Evolutionary conservation across 2,329 filamentous ascomycete species (phyloP).

Genomic region (Geoglossum cookeanum): DNA sequence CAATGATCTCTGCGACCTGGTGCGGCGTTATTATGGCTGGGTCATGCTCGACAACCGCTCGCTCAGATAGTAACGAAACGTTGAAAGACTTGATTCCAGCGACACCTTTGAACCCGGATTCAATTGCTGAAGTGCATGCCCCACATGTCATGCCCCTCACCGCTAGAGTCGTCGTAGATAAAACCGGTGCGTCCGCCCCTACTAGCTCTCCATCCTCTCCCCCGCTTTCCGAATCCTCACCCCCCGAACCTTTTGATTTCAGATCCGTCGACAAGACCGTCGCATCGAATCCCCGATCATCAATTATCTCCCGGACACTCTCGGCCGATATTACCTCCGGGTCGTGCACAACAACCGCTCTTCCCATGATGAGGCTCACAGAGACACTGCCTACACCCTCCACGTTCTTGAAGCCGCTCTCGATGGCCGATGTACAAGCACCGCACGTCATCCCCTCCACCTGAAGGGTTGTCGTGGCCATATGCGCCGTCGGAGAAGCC

Average conservation of each 20-base stretch:
- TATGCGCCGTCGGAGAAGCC: slow-evolving; percentile 31
- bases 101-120: slow-evolving; percentile 59
- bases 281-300: slow-evolving; percentile 83
- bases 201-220: neutral
- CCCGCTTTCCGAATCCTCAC: slow-evolving; percentile 8
- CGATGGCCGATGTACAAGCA: slow-evolving; percentile 87
- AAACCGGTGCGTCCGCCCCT: slow-evolving; percentile 14
- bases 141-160: slow-evolving; percentile 85
- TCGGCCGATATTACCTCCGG: slow-evolving; percentile 53
- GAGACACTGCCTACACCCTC: slow-evolving; percentile 71
- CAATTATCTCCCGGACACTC: slow-evolving; percentile 64
- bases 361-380: slow-evolving; percentile 85
- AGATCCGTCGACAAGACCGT: slow-evolving; percentile 70
- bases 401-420: slow-evolving; percentile 70
- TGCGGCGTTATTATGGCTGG: slow-evolving; percentile 31
- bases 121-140: slow-evolving; percentile 71
- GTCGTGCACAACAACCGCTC: slow-evolving; percentile 87
- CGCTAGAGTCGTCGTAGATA: slow-evolving; percentile 53
- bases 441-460: slow-evolving; percentile 81
- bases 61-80: slow-evolving; percentile 67
- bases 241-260: slow-evolving; percentile 18
- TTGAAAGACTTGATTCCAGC: slow-evolving; percentile 56
- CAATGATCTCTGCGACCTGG: slow-evolving; percentile 37
- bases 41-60: slow-evolving; percentile 73
- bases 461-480: slow-evolving; percentile 79